Evolutionary conservation across 352 stramenopile species (phyloP).

Genomic region (Globisporangium nunn): DNA sequence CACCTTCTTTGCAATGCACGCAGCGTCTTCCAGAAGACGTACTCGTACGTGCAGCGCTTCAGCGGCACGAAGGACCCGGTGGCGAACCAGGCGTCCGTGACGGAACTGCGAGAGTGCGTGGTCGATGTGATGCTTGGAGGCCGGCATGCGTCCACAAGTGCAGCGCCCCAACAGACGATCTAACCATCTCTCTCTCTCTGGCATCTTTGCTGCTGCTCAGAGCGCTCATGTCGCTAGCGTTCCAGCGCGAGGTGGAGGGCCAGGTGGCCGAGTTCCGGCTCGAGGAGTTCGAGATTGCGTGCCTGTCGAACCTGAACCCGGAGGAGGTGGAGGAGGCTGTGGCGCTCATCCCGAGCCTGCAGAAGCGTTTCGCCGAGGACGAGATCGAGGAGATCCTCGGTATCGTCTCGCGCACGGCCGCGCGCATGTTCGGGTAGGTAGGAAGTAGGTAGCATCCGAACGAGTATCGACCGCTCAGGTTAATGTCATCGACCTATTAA

Average conservation of each 20-base stretch:
- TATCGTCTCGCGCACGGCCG: slow-evolving; percentile 82
- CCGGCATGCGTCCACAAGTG: too few relatives aligned
- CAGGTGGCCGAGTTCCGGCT: slow-evolving; percentile 71
- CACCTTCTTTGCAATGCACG: too few relatives aligned
- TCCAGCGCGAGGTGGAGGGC: slow-evolving; percentile 69
- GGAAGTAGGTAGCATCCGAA: too few relatives aligned
- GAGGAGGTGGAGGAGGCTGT: slow-evolving; percentile 87
- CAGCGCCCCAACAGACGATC: not conserved
- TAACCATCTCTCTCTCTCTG: not conserved
- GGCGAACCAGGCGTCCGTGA: slow-evolving; percentile 86
- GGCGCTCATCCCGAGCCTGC: slow-evolving; percentile 82
- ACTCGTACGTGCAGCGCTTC: slow-evolving; percentile 89
- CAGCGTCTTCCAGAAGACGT: slow-evolving; percentile 89
- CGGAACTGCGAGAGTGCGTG: slow-evolving; percentile 81
- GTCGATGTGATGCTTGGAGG: too few relatives aligned
- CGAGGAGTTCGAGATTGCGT: slow-evolving; percentile 88
- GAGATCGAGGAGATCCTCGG: slow-evolving; percentile 88
- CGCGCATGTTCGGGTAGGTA: slow-evolving; percentile 77
- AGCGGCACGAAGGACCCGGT: slow-evolving; percentile 88
- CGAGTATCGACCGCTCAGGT: too few relatives aligned
- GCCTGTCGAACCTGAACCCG: slow-evolving; percentile 86
- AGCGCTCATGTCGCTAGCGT: slow-evolving; percentile 80
- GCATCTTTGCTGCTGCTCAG: slow-evolving; percentile 15
- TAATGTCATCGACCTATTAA: too few relatives aligned
- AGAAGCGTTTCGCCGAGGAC: slow-evolving; percentile 85